Conservation (phyloP, 2,329 filamentous ascomycete species). For the Xylariaceae sp. region DNA sequence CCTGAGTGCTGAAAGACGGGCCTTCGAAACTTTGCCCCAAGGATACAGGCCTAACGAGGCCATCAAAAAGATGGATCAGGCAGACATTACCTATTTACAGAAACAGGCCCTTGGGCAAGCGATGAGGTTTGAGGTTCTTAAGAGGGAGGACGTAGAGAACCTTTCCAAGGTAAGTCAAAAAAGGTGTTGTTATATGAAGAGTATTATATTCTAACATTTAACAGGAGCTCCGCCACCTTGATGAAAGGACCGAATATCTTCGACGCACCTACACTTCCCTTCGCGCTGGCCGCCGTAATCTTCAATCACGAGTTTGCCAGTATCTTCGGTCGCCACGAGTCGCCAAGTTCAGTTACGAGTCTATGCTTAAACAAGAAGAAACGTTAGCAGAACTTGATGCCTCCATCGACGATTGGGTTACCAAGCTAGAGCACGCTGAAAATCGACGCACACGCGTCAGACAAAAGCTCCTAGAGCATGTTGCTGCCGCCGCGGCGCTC, state of each 20-base stretch:
- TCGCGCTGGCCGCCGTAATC: constrained; percentile 74
- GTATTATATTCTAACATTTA: constrained; percentile 3
- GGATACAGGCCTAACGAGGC: constrained; percentile 64
- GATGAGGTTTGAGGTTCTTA: constrained; percentile 68
- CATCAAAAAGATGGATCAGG: constrained; percentile 50
- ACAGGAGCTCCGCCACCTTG: constrained; percentile 75
- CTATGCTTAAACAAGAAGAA: constrained; percentile 80
- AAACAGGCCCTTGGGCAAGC: constrained; percentile 68
- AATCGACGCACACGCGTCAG: constrained; percentile 76
- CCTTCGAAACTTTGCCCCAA: constrained; percentile 66
- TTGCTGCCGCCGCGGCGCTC: constrained; percentile 72
- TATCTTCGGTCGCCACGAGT: constrained; percentile 75
- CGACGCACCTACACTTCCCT: constrained; percentile 78
- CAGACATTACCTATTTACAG: constrained; percentile 59
- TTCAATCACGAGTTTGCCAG: constrained; percentile 78
- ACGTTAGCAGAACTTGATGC: constrained; percentile 76
- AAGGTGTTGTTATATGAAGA: not conserved
- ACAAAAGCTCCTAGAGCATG: constrained; percentile 81
- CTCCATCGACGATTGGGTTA: constrained; percentile 81
- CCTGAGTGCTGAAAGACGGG: constrained; percentile 59
- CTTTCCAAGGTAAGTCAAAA: constrained; percentile 62
- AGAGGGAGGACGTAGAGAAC: constrained; percentile 65
- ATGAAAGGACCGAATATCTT: constrained; percentile 79
- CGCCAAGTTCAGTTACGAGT: constrained; percentile 74
- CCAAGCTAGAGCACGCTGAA: constrained; percentile 80